These are phyloP conservation scores for Aspergillus texensis DNA, from an alignment of 2,329 filamentous ascomycete genomes.

Conservation along the genomic window DNA sequence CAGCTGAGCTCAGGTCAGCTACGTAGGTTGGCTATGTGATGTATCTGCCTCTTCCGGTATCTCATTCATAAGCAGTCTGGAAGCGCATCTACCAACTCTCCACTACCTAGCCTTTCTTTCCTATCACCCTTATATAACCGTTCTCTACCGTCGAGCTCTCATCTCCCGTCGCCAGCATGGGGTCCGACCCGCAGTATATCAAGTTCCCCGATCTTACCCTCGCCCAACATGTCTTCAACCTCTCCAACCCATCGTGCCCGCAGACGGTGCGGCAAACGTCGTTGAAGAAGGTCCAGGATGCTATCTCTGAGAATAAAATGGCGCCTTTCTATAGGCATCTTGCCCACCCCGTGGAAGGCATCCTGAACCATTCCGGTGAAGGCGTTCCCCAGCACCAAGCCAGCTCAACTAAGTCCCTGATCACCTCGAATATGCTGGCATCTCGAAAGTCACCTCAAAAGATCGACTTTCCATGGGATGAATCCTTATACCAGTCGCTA, in stretches of 20 bases:
- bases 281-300: slow-evolving; percentile 64
- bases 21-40: slow-evolving; percentile 24
- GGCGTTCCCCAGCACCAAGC: slow-evolving; percentile 53
- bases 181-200: slow-evolving; percentile 66
- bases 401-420: slow-evolving; percentile 51
- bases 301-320: slow-evolving; percentile 67
- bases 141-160: slow-evolving; percentile 3
- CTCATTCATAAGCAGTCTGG: slow-evolving; percentile 17
- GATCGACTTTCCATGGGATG: slow-evolving; percentile 84
- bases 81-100: slow-evolving; percentile 24
- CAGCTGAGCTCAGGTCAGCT: slow-evolving; percentile 40
- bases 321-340: slow-evolving; percentile 67
- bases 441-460: slow-evolving; percentile 66
- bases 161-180: slow-evolving; percentile 51
- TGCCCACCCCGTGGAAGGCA: slow-evolving; percentile 70
- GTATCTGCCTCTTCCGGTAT: slow-evolving; percentile 18
- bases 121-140: slow-evolving; percentile 8
- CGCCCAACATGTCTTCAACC: slow-evolving; percentile 68
- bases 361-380: slow-evolving; percentile 77
- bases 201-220: slow-evolving; percentile 66
- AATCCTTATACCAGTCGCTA: slow-evolving; percentile 77
- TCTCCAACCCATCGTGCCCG: slow-evolving; percentile 63
- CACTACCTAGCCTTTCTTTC: slow-evolving; percentile 12
- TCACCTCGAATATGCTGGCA: slow-evolving; percentile 74
- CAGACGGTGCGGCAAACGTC: slow-evolving; percentile 57